phyloP scores from a whole-genome alignment of 352 stramenopile species.

The Lagenidium giganteum region DNA sequence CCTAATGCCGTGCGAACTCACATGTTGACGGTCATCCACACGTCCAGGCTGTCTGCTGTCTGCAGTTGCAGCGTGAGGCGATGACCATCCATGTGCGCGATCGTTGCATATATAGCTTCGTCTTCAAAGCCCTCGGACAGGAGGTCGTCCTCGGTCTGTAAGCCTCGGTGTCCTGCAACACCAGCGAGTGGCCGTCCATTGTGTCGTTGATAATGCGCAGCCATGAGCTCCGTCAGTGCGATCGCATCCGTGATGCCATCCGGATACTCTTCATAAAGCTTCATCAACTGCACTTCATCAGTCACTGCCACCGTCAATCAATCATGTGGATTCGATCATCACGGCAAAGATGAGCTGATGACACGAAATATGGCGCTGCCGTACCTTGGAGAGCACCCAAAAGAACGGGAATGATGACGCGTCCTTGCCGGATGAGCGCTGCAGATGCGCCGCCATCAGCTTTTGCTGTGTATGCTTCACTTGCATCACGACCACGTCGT shows the following conservation, averaged over 20 bases:
- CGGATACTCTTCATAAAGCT: slow-evolving; percentile 56
- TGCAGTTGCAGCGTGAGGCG: too few species aligned
- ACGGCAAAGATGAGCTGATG: not conserved
- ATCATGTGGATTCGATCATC: not conserved
- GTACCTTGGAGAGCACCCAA: slow-evolving; percentile 54
- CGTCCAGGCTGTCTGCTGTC: too few species aligned
- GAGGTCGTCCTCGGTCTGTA: too few species aligned
- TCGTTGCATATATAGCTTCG: too few species aligned
- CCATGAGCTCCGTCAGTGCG: slow-evolving; percentile 52
- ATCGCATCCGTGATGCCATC: slow-evolving; percentile 62
- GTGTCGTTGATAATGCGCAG: slow-evolving; percentile 4
- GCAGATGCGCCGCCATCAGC: slow-evolving; percentile 29
- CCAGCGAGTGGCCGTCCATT: too few species aligned
- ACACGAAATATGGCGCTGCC: not conserved
- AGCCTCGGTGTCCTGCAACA: too few species aligned
- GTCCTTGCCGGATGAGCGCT: slow-evolving; percentile 1
- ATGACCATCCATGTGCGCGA: too few species aligned
- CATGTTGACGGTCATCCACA: too few species aligned
- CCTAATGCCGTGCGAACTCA: not conserved
- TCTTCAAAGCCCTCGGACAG: too few species aligned
- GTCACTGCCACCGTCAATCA: not conserved
- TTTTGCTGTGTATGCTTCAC: slow-evolving; percentile 31
- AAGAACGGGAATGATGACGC: slow-evolving; percentile 32
- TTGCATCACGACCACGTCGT: slow-evolving; percentile 46
- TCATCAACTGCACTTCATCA: slow-evolving; percentile 27